phyloP scores from a whole-genome alignment of 352 stramenopile species.

The Vaucheria bursata region DNA sequence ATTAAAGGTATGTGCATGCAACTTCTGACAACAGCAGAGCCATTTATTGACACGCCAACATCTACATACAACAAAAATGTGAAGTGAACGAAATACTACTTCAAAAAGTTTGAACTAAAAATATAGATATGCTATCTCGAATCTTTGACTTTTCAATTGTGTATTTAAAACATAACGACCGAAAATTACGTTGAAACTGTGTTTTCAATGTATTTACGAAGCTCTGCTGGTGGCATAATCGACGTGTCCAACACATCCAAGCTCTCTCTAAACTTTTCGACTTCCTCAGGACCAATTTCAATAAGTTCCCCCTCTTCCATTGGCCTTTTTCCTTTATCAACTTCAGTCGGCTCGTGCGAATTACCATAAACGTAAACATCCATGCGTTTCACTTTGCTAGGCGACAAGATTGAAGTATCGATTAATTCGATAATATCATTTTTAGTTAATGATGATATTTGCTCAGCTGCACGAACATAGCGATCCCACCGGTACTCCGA shows the following conservation, averaged over 20 bases:
- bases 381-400: conserved; percentile 3
- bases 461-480: conserved; percentile 1
- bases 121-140: too few species aligned
- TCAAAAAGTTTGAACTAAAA: too few species aligned
- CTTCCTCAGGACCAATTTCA: conserved; percentile 9
- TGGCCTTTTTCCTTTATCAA: too few species aligned
- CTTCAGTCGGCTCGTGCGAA: conserved; percentile 8
- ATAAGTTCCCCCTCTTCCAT: neutral
- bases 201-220: neutral
- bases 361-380: conserved; percentile 31
- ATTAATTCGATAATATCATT: conserved; percentile 16
- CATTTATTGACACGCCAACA: too few species aligned
- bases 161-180: too few species aligned
- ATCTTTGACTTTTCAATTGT: too few species aligned
- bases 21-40: too few species aligned
- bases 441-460: conserved; percentile 8
- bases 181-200: too few species aligned
- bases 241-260: conserved; percentile 22
- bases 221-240: conserved; percentile 7
- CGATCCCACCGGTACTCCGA: conserved; percentile 24
- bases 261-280: conserved; percentile 8
- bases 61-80: too few species aligned
- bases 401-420: conserved; percentile 4
- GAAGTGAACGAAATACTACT: too few species aligned
- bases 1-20: too few species aligned